phyloP scores from a whole-genome alignment of 208 protist species.

The Jaenimonas drosophilae region DNA sequence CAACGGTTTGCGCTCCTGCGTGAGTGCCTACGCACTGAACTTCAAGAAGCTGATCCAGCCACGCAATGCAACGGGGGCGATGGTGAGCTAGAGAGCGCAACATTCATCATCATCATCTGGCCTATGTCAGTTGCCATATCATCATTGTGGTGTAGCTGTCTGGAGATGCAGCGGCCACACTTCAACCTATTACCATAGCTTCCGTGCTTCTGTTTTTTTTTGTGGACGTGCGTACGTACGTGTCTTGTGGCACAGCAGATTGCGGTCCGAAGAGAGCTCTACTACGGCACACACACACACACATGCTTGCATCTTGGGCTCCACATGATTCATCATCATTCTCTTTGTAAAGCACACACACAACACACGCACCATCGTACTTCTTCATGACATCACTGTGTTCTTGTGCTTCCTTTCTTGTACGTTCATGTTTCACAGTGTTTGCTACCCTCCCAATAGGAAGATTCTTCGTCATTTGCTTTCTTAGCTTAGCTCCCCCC shows the following conservation, averaged over 20 bases:
- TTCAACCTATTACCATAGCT: no score
- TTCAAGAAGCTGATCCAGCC: constrained; percentile 85
- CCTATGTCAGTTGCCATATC: no score
- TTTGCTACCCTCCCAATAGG: no score
- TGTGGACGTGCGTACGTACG: not conserved
- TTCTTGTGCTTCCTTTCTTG: not conserved
- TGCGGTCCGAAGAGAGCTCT: no score
- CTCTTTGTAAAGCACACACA: not conserved
- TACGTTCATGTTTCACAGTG: not conserved
- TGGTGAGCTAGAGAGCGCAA: constrained; percentile 73
- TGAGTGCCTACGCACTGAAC: constrained; percentile 72
- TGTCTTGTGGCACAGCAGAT: no score
- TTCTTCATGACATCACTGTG: not conserved
- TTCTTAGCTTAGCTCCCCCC: no score
- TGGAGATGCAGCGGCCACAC: no score
- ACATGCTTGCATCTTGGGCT: not conserved
- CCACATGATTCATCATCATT: not conserved
- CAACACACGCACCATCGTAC: not conserved
- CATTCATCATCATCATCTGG: no score
- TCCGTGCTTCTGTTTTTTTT: not conserved
- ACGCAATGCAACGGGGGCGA: constrained; percentile 33
- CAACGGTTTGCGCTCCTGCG: constrained; percentile 46
- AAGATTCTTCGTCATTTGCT: no score
- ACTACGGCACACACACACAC: constrained; percentile 1
- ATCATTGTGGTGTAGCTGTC: no score